phyloP scores from a whole-genome alignment of 1,284 basidiomycete genomes.

The Austroboletus olivaceoglutinosus region DNA sequence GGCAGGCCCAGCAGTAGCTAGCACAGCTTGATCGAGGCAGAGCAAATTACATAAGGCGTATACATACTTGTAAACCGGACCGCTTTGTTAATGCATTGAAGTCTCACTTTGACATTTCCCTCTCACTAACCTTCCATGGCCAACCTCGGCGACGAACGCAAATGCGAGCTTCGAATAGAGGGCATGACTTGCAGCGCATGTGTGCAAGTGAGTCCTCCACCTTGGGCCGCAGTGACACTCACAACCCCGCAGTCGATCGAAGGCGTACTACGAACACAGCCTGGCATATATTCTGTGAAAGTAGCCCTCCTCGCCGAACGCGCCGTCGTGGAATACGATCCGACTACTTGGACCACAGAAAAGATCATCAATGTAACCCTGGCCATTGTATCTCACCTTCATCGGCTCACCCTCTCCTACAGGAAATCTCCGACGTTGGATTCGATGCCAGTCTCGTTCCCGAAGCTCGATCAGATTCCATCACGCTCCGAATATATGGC shows the following conservation, averaged over 20 bases:
- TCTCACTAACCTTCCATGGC: constrained; percentile 9
- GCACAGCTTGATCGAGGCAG: not conserved
- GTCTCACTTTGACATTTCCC: no score
- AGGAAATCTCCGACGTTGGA: constrained; percentile 92
- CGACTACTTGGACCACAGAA: constrained; percentile 74
- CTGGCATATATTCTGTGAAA: constrained; percentile 85
- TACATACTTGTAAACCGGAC: constrained; percentile 1
- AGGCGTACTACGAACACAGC: constrained; percentile 78
- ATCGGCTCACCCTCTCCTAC: constrained; percentile 16
- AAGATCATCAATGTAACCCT: constrained; percentile 71
- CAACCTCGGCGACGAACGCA: constrained; percentile 26
- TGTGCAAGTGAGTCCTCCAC: constrained; percentile 65
- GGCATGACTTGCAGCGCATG: constrained; percentile 93
- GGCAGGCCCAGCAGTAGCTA: not conserved
- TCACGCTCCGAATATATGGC: constrained; percentile 81
- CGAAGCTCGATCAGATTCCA: constrained; percentile 56
- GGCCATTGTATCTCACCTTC: not conserved
- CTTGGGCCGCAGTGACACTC: not conserved
- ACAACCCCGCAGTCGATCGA: constrained; percentile 76
- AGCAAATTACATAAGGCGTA: constrained; percentile 12
- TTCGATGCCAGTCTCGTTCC: constrained; percentile 84
- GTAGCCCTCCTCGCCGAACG: constrained; percentile 95
- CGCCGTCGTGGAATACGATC: constrained; percentile 88
- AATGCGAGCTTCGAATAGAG: constrained; percentile 75
- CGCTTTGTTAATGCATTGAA: not conserved